Percentiles rank a stretch among this genome's conserved stretches.
Conservation (phyloP, 192 early-diverging fungal genomes). For the Coemansia sp. region DNA sequence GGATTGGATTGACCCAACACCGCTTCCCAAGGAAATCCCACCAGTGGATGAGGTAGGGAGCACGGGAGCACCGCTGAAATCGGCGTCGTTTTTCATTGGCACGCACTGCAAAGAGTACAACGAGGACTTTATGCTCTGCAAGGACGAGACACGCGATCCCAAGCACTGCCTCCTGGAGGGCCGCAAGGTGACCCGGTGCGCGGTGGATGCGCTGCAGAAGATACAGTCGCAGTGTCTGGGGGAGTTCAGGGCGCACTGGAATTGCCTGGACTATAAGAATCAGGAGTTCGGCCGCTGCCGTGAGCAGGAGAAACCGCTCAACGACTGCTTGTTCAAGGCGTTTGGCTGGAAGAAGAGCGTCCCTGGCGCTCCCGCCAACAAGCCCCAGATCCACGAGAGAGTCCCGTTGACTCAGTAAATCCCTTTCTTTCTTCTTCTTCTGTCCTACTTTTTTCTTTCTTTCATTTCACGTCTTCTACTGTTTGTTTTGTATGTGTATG, state of each 20-base stretch:
- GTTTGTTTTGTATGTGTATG: no score
- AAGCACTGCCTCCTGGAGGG: conserved; percentile 92
- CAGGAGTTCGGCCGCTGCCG: conserved; percentile 84
- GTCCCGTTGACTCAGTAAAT: conserved; percentile 19
- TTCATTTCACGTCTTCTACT: no score
- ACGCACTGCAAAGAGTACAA: conserved; percentile 87
- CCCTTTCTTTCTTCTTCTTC: not conserved
- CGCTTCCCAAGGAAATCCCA: conserved; percentile 68
- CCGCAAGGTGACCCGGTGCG: conserved; percentile 93
- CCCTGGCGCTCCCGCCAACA: conserved; percentile 60
- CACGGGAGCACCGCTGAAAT: conserved; percentile 89
- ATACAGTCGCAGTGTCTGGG: conserved; percentile 86
- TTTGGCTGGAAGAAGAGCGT: conserved; percentile 75
- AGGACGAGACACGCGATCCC: conserved; percentile 87
- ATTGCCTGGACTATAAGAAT: conserved; percentile 90
- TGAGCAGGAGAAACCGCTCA: conserved; percentile 73
- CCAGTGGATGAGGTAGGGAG: conserved; percentile 84
- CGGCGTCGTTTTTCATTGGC: conserved; percentile 90
- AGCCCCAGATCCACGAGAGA: conserved; percentile 46
- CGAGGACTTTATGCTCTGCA: conserved; percentile 98
- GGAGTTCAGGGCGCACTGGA: conserved; percentile 87
- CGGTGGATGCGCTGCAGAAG: conserved; percentile 82
- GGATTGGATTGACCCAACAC: conserved; percentile 83
- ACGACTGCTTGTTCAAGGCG: conserved; percentile 85
- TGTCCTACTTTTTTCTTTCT: not conserved